Base-by-base conservation (phyloP, 2,329 filamentous ascomycete genomes). In the Thelonectria discophora region DNA sequence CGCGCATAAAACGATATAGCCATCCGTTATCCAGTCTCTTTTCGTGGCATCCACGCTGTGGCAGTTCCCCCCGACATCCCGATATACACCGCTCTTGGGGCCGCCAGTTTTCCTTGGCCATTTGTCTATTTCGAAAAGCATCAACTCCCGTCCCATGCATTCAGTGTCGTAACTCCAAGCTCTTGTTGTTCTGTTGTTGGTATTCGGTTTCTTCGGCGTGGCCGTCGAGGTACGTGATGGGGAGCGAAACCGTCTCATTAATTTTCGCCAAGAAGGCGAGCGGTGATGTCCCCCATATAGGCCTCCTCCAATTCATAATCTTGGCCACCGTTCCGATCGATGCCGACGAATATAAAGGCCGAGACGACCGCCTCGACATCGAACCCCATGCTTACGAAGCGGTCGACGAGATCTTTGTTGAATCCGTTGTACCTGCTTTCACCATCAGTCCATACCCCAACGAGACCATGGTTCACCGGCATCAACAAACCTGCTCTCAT, bases 351-450 rank as follows among this genome's bases (percentile, higher is more conserved):
- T 54, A 90, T 84, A 72, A 97, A 97, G 0, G 93, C 92, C 10
- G 90, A 86, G 0, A 97, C 93, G 1, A 98, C 93, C n/a, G 86
- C 84, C 50, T 94, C 91, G 2, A 97, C 85, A 58, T 93, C 89
- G 70, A 98, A 98, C 11, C 94, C 94, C 94, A 98, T 98, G 70
- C 82, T 86, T 15, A 91, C 88, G 70, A 98, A 98, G 5, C 90
- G 86, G 72, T 95, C 88, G 66, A 98, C 87, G 42, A 97, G 83
- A 32, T 90, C 85, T 72, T 89, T 90, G 78, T 93, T 94, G 78
- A 97, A 98, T 2, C 95, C 94, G 66, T 90, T 86, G 74, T 97
- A 97, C 64, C 91, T 94, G 18, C n/a, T 17, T 10, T 27, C 10
- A 11, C 1, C 12, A 53, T 56, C 12, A 30, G 42, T 17, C 12